A percentile compares a stretch with the other conserved stretches of the same genome.
Conservation (phyloP, 768 basidiomycete genomes). For the Phylloporus sp. region DNA sequence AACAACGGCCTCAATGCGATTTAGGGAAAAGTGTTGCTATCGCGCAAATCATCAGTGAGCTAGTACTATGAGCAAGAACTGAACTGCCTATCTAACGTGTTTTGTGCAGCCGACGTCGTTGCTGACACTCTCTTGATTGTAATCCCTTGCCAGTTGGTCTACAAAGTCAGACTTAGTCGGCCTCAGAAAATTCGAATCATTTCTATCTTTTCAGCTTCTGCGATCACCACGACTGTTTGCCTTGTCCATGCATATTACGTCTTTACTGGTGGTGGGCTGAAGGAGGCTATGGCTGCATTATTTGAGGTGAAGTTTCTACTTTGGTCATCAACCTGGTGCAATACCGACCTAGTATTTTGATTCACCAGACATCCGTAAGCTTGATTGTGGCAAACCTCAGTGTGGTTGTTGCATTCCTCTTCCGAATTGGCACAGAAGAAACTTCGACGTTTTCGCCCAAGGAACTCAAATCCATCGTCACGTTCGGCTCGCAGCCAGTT, state of each 20-base stretch:
- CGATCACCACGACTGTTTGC: conserved; percentile 2
- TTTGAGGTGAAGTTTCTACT: not conserved
- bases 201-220: conserved; percentile 5
- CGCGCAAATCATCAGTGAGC: conserved; percentile 2
- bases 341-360: not conserved
- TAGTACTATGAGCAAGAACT: not conserved
- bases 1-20: not conserved
- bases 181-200: conserved; percentile 3
- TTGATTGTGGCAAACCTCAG: conserved; percentile 6
- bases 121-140: conserved; percentile 1
- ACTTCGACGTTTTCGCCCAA: not conserved
- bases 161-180: not conserved
- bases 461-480: not conserved
- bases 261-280: not conserved
- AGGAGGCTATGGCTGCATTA: not conserved
- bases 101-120: conserved; percentile 2
- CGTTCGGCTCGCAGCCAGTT: not conserved
- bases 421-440: conserved; percentile 5
- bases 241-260: conserved; percentile 1
- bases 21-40: not conserved
- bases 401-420: conserved; percentile 4
- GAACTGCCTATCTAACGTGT: not conserved
- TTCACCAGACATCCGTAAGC: not conserved
- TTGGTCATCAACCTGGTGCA: not conserved
- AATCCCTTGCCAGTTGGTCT: not conserved